These are phyloP conservation scores for Myrica gale DNA, from an alignment of 306 rosid species.

Conservation along the genomic window DNA sequence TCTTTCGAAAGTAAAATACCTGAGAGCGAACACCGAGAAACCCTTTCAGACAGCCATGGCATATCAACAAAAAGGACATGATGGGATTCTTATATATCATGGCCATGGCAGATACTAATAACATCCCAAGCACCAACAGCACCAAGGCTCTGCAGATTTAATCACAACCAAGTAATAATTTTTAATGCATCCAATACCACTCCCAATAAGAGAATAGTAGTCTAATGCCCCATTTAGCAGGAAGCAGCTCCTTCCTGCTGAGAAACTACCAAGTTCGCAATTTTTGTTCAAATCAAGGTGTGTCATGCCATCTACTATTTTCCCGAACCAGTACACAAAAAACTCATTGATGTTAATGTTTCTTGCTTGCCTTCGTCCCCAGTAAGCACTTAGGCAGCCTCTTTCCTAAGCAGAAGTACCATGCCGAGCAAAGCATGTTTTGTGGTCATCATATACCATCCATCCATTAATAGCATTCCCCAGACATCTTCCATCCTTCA, in stretches of 20 bases:
- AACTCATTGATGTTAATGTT: constrained; percentile 11
- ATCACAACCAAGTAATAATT: background rate
- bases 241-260: background rate
- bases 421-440: constrained; percentile 4
- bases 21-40: background rate
- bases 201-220: background rate
- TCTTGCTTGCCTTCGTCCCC: constrained; percentile 22
- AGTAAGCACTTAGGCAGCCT: constrained; percentile 12
- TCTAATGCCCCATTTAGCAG: background rate
- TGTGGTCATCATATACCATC: constrained; percentile 13
- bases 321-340: constrained; percentile 7
- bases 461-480: constrained; percentile 20
- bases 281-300: background rate
- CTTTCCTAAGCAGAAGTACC: constrained; percentile 30
- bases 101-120: background rate
- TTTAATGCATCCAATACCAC: background rate
- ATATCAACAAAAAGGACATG: background rate
- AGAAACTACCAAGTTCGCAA: background rate
- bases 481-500: constrained; percentile 32
- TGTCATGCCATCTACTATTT: background rate
- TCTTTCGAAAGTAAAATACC: background rate
- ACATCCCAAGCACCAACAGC: background rate
- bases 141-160: background rate
- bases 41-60: background rate
- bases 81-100: background rate